Percentiles rank a stretch among this genome's conserved stretches.
phyloP scores from a whole-genome alignment of 768 basidiomycete species.

The Tricholoma sp. region DNA sequence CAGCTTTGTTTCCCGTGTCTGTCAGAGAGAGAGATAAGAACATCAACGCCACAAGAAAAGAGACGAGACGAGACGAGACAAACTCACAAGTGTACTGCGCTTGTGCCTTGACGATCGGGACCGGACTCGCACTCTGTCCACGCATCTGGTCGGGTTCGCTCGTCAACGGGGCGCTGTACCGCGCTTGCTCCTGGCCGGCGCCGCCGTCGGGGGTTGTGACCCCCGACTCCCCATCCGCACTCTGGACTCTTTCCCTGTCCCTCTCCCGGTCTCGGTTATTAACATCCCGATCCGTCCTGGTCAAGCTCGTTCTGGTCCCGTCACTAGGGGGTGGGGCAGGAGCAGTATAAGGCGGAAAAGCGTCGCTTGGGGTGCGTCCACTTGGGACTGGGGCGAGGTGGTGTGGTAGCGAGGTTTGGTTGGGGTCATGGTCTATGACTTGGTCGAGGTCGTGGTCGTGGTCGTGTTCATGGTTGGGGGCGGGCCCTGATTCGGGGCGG shows the following conservation, averaged over 20 bases:
- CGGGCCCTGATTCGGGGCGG: background rate
- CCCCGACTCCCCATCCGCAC: background rate
- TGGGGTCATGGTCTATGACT: no score
- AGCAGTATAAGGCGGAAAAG: conserved; percentile 1
- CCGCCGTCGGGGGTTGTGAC: background rate
- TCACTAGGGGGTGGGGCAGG: background rate
- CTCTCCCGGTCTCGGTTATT: no score
- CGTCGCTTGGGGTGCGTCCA: conserved; percentile 5
- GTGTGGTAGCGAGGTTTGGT: background rate
- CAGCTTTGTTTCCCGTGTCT: conserved; percentile 72
- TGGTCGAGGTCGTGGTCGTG: no score
- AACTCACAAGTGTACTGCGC: background rate
- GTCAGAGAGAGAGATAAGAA: background rate
- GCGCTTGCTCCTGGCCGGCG: no score
- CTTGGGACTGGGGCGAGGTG: background rate
- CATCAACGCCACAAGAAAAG: background rate
- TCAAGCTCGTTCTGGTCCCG: background rate
- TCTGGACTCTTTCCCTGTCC: no score
- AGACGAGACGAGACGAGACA: background rate
- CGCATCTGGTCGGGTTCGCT: background rate
- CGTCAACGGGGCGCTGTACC: background rate
- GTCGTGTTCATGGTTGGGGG: no score
- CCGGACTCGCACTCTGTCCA: background rate
- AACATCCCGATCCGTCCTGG: background rate
- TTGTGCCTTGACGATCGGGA: background rate